Base-by-base conservation (phyloP, 805 yeast genomes). In the Zygosaccharomyces bisporus region DNA sequence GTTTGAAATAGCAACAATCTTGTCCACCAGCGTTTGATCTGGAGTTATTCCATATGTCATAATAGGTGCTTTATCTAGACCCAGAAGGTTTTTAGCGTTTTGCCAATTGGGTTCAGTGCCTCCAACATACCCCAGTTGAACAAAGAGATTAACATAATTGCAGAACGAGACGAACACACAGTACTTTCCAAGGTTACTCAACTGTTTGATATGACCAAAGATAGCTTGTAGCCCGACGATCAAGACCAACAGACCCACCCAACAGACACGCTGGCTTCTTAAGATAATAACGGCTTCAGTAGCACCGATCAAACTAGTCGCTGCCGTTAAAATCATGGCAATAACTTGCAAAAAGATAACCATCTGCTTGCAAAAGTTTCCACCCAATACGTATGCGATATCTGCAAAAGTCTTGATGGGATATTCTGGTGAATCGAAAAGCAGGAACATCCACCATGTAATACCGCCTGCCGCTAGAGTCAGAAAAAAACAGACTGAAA, bases 41-140 rank as follows among this genome's bases (percentile, higher is more conserved):
- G 35, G 42, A 9, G 17, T 16, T 24, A 39, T 39, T 8, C 42
- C 42, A 30, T 17, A 39, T 2, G 42, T 39, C 19, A 12, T 17
- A 13, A 39, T 39, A 29, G 35, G 42, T 1, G 42, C 42, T 30
- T 39, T 29, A 18, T 39, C 35, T 19, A 39, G 23, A 5, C 42
- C 42, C 18, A 39, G 18, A 13, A 39, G 8, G 14, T 13, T 39
- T 20, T 39, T 39, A 18, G 42, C 42, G 19, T 39, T 39, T 3
- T 29, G 35, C 42, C 42, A 39, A 17, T 39, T 39, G 5, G 42
- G 42, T 20, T 39, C 42, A 29, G 42, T 17, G 6, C 42, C 42
- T 10, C 24, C 33, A 4, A 39, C 17, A 19, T 39, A 39, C 10
- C 42, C 42, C 35, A 39, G 9, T 25, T 39, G 42, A 16, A 39